A percentile compares a stretch with the other conserved stretches of the same genome.
Evolutionary conservation across 2,329 filamentous ascomycete species (phyloP).

Genomic region (Colletotrichum simmondsii): DNA sequence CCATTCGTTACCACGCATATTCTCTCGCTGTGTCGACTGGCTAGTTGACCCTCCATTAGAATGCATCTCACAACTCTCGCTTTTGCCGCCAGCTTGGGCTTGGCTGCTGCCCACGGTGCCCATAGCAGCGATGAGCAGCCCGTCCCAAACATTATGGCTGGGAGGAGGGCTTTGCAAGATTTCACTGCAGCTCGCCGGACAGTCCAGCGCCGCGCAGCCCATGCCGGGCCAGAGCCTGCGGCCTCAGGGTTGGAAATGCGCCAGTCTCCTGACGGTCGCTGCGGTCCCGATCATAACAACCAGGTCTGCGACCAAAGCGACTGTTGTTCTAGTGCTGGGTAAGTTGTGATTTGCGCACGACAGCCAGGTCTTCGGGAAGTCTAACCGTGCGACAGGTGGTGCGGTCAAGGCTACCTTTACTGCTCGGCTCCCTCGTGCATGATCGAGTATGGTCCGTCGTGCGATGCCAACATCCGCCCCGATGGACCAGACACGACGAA

Average conservation of each 20-base stretch:
- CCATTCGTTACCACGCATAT: neutral
- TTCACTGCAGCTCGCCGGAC: conserved; percentile 27
- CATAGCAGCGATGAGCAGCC: conserved; percentile 4
- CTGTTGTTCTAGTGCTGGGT: conserved; percentile 57
- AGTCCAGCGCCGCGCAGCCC: conserved; percentile 18
- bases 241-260: conserved; percentile 40
- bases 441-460: conserved; percentile 69
- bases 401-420: conserved; percentile 63
- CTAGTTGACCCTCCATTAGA: neutral
- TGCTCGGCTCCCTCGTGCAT: conserved; percentile 72
- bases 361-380: neutral
- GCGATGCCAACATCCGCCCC: conserved; percentile 67
- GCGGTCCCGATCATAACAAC: conserved; percentile 48
- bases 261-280: conserved; percentile 58
- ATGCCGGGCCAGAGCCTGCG: conserved; percentile 7
- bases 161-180: conserved; percentile 21
- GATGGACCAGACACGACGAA: conserved; percentile 64
- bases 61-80: conserved; percentile 26
- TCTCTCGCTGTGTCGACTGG: neutral
- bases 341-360: conserved; percentile 28
- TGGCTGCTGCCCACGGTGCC: conserved; percentile 24
- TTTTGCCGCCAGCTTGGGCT: conserved; percentile 20
- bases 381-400: conserved; percentile 55
- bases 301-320: conserved; percentile 45
- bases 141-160: conserved; percentile 25